Percentiles rank a stretch among this genome's conserved stretches.
These are phyloP conservation scores for Xylaria sp. DNA, from an alignment of 2,329 filamentous ascomycete species.

Conservation along the genomic window DNA sequence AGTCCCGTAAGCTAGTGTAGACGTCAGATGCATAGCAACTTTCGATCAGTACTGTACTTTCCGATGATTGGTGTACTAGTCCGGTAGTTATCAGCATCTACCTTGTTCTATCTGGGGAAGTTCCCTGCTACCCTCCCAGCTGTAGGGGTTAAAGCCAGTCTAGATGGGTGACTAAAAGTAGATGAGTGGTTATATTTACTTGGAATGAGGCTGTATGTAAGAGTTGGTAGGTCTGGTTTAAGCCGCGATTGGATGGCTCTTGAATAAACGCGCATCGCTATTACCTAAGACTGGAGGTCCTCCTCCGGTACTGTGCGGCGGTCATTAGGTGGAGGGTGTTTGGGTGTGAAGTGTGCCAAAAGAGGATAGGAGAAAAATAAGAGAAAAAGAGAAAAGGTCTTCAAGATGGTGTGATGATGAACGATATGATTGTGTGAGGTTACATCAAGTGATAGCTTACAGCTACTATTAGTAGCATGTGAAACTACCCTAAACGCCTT, in stretches of 20 bases:
- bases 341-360: not conserved
- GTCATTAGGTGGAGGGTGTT: too few species aligned
- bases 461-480: not conserved
- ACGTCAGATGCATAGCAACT: slow-evolving; percentile 12
- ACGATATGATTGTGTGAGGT: not conserved
- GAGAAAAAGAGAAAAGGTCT: not conserved
- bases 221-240: not conserved
- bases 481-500: not conserved
- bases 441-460: not conserved
- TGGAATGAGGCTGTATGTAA: not conserved
- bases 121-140: not conserved
- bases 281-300: not conserved
- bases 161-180: not conserved
- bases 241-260: not conserved
- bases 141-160: not conserved
- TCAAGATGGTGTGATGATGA: not conserved
- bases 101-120: slow-evolving; percentile 4
- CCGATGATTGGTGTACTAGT: slow-evolving; percentile 16
- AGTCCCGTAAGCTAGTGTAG: not conserved
- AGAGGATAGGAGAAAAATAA: not conserved
- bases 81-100: slow-evolving; percentile 1
- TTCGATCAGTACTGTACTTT: too few species aligned
- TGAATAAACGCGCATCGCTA: not conserved
- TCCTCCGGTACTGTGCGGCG: not conserved
- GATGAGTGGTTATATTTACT: not conserved